Conservation (phyloP, 2,329 filamentous ascomycete species). For the Sarocladium oryzae region DNA sequence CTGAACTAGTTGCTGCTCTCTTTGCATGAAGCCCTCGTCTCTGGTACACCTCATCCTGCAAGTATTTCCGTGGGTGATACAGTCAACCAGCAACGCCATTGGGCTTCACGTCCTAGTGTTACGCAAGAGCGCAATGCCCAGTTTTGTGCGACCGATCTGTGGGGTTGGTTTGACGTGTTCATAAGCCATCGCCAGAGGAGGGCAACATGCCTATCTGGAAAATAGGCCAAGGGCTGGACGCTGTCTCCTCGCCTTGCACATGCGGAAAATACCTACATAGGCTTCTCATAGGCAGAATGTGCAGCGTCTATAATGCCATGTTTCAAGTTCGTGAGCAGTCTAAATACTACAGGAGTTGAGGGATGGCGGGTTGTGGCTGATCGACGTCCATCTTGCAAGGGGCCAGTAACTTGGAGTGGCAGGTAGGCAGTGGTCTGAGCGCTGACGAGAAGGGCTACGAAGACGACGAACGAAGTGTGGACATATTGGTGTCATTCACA, state of each 20-base stretch:
- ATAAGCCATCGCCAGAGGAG: neutral
- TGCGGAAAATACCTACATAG: too few relatives aligned
- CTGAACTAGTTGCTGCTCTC: too few relatives aligned
- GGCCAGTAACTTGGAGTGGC: neutral
- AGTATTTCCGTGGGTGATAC: neutral
- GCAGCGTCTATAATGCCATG: too few relatives aligned
- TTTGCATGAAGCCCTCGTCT: too few relatives aligned
- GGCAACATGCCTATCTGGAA: too few relatives aligned
- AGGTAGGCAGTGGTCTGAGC: slow-evolving; percentile 4
- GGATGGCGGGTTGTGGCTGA: neutral
- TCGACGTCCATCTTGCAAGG: neutral
- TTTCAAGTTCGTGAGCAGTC: neutral
- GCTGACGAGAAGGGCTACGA: neutral
- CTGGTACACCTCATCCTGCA: too few relatives aligned
- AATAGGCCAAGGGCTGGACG: too few relatives aligned
- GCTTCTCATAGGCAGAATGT: too few relatives aligned
- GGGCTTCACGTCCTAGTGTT: neutral
- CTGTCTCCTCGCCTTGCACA: too few relatives aligned
- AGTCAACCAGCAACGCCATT: neutral
- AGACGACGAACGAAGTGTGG: too few relatives aligned
- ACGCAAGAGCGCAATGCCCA: neutral
- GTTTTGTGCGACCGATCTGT: slow-evolving; percentile 2
- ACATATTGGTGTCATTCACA: too few relatives aligned
- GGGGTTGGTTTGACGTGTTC: slow-evolving; percentile 2
- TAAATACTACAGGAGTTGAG: neutral